A percentile compares a stretch with the other conserved stretches of the same genome.
Evolutionary conservation across 768 basidiomycete species (phyloP).

Genomic region (Termitomyces sp.): DNA sequence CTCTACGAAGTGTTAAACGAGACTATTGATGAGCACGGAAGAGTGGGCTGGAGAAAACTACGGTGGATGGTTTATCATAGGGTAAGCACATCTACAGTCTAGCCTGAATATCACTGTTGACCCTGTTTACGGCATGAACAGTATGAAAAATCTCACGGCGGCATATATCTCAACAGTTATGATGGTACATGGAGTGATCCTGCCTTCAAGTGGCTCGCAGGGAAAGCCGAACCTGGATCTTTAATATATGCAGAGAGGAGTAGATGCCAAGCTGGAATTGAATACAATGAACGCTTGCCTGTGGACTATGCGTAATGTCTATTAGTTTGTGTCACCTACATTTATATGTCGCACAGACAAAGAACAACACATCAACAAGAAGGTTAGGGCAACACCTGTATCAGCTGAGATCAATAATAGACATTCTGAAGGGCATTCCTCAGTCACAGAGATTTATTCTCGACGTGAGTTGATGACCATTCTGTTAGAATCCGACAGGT

Average conservation of each 20-base stretch:
- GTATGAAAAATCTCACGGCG: not conserved
- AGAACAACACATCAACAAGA: not conserved
- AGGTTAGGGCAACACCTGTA: not conserved
- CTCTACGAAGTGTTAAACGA: not conserved
- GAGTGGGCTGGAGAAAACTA: not conserved
- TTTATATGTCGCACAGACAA: not conserved
- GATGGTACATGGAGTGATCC: not conserved
- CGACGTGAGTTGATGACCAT: not conserved
- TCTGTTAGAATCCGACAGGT: no score
- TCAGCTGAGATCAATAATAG: no score
- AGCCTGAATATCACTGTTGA: not conserved
- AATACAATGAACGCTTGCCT: not conserved
- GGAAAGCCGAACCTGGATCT: constrained; percentile 1
- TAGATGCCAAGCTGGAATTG: not conserved
- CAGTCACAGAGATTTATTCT: not conserved
- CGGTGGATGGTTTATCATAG: not conserved
- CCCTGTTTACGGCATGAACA: not conserved
- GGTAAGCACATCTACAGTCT: not conserved
- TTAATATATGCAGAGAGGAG: constrained; percentile 1
- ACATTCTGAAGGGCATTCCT: not conserved
- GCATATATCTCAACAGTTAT: not conserved
- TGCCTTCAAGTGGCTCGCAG: not conserved
- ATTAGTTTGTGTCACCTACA: not conserved
- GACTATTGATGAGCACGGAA: not conserved
- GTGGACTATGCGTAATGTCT: not conserved